A percentile compares a stretch with the other conserved stretches of the same genome.
Evolutionary conservation across 2,329 filamentous ascomycete species (phyloP).

Genomic region (Xylariaceae sp.): DNA sequence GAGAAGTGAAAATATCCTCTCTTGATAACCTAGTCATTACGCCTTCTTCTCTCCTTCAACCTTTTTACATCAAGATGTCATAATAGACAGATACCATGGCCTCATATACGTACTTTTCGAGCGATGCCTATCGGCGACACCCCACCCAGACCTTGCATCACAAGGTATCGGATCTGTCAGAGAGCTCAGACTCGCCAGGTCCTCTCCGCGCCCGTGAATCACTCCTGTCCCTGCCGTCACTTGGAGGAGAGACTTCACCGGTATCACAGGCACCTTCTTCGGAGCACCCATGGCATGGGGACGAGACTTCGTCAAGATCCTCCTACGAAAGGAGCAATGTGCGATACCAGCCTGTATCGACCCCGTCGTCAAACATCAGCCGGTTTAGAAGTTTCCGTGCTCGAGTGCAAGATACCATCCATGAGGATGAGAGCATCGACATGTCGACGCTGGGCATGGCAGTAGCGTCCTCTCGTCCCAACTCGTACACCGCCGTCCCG

Average conservation of each 20-base stretch:
- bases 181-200: slow-evolving; percentile 22
- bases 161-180: slow-evolving; percentile 31
- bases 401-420: slow-evolving; percentile 26
- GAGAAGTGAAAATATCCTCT: background rate
- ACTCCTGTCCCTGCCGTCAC: slow-evolving; percentile 31
- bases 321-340: slow-evolving; percentile 22
- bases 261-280: slow-evolving; percentile 5
- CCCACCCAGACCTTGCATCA: slow-evolving; percentile 23
- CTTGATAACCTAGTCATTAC: background rate
- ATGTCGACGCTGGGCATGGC: slow-evolving; percentile 30
- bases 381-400: slow-evolving; percentile 26
- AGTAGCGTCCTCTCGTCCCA: slow-evolving; percentile 31
- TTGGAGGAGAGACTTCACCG: slow-evolving; percentile 21
- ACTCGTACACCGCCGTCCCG: slow-evolving; percentile 28
- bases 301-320: slow-evolving; percentile 24
- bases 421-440: slow-evolving; percentile 32
- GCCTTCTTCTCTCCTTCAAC: background rate
- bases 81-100: slow-evolving; percentile 23
- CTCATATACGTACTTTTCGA: slow-evolving; percentile 22
- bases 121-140: slow-evolving; percentile 17
- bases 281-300: slow-evolving; percentile 19
- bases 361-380: slow-evolving; percentile 16
- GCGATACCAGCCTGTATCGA: slow-evolving; percentile 24
- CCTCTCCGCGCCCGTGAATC: slow-evolving; percentile 29
- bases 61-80: slow-evolving; percentile 18